Percentiles rank a stretch among this genome's conserved stretches.
Conservation (phyloP, 2,329 filamentous ascomycete genomes). For the Arthroderma sp. region DNA sequence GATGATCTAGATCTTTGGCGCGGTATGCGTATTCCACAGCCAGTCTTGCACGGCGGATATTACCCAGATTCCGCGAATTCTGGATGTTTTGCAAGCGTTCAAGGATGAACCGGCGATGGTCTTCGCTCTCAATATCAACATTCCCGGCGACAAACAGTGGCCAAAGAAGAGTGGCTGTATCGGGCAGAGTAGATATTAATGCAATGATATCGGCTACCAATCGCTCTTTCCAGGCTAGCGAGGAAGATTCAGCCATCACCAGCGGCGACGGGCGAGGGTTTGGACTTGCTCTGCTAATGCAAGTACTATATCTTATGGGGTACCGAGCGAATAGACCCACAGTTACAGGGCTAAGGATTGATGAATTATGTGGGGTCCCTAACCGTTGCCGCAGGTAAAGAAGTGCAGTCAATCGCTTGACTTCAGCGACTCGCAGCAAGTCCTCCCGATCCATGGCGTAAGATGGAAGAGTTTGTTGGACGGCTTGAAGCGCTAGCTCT, state of each 20-base stretch:
- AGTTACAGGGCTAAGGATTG: not conserved
- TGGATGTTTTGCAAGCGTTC: conserved; percentile 19
- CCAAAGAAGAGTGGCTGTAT: conserved; percentile 18
- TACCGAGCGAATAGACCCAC: not conserved
- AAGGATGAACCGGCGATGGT: conserved; percentile 22
- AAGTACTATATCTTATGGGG: not conserved
- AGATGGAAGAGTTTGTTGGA: conserved; percentile 15
- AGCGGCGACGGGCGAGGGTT: not conserved
- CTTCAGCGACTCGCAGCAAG: conserved; percentile 20
- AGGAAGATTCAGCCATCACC: conserved; percentile 2
- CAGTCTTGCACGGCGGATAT: conserved; percentile 18
- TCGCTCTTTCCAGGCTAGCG: conserved; percentile 10
- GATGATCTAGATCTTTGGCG: conserved; percentile 12
- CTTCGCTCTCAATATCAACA: conserved; percentile 17
- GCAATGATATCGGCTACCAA: conserved; percentile 16
- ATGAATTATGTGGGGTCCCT: conserved; percentile 13
- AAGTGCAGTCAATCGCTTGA: conserved; percentile 21
- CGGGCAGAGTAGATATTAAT: conserved; percentile 16
- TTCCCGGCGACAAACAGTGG: conserved; percentile 21
- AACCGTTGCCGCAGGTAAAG: conserved; percentile 20
- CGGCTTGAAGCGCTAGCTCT: conserved; percentile 6
- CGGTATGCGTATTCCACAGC: conserved; percentile 19
- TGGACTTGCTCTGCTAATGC: not conserved
- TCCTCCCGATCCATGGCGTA: conserved; percentile 14
- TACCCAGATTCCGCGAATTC: conserved; percentile 20